These are phyloP conservation scores for Perkinsus marinus DNA, from an alignment of 169 alveolate species.

Conservation along the genomic window DNA sequence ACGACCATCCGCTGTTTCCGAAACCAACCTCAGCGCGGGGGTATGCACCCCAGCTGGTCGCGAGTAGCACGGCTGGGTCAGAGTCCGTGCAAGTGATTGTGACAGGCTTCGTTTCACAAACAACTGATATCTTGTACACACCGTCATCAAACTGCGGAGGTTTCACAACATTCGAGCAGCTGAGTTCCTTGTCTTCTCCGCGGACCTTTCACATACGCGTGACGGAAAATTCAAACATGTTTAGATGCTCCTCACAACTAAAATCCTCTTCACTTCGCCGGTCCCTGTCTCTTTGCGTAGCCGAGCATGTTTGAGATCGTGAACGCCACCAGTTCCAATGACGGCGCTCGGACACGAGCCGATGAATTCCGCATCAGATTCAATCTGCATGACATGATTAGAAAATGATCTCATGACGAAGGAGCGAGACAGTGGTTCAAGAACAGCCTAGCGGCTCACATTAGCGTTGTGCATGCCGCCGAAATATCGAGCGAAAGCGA, in stretches of 20 bases:
- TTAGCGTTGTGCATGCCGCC: not conserved
- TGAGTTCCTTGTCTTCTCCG: not conserved
- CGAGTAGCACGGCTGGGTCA: not conserved
- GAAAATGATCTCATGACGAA: too few species aligned
- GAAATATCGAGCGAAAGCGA: not conserved
- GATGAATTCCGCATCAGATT: not conserved
- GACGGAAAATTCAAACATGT: not conserved
- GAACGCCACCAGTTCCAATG: not conserved
- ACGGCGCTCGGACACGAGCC: not conserved
- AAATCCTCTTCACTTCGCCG: not conserved
- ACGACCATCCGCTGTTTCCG: not conserved
- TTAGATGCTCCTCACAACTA: not conserved
- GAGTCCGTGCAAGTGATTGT: not conserved
- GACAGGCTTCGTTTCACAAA: not conserved
- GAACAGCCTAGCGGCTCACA: too few species aligned
- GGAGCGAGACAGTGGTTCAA: too few species aligned
- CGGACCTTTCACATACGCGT: not conserved
- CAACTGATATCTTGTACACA: not conserved
- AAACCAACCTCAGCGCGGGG: not conserved
- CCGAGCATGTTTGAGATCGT: not conserved
- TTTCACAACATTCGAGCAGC: not conserved
- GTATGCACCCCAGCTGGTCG: not conserved
- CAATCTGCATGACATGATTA: not conserved
- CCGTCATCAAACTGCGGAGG: not conserved
- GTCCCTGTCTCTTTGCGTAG: not conserved